Base-by-base conservation (phyloP, 495 filamentous ascomycete genomes). In the Lophiotrema nucula region DNA sequence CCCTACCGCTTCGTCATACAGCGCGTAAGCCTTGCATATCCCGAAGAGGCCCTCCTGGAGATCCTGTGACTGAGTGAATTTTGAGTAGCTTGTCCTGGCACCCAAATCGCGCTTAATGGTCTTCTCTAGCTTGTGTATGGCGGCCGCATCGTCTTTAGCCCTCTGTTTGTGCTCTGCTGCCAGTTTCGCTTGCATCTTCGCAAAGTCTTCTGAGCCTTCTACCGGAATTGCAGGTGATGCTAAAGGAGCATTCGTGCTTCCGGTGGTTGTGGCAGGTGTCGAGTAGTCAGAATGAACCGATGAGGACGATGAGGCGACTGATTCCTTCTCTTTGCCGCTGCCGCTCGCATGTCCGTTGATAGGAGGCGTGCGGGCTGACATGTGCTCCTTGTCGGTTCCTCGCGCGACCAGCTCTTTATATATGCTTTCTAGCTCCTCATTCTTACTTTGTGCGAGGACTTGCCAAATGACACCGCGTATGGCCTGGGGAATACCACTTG, bases 401-500 rank as follows among this genome's bases (percentile, higher is more conserved):
- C 89, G 82, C 21, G 78, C 78, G 22, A 92, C 80, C 4, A 99
- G 76, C 43, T 96, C 92, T 38, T 80, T 81, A 68, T 97, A 99
- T 1, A 91, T 81, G n/a, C 77, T 78, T 70, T 97, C 93, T 16
- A 97, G 74, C 25, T 95, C 92, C 47, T 90, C 84, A 60, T 88
- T 92, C 69, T 92, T 92, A 72, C 90, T 96, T 67, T 95, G 88
- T 3, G 95, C 91, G 62, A 99, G 72, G 12, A 96, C 90, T 72
- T 99, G 93, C 93, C 93, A 99, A 23, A 99, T 90, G 11, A 97
- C 95, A 19, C 93, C 93, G 43, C 93, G 83, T 52, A 99, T 95
- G 16, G 90, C 93, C 63, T 86, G 89, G 2, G 93, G 93, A 53
- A 99, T 97, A 37, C 93, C 93, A 45, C 88, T 86, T 33, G 93